Evolutionary conservation across 2,329 filamentous ascomycete species (phyloP).

Genomic region (Fusarium globosum): DNA sequence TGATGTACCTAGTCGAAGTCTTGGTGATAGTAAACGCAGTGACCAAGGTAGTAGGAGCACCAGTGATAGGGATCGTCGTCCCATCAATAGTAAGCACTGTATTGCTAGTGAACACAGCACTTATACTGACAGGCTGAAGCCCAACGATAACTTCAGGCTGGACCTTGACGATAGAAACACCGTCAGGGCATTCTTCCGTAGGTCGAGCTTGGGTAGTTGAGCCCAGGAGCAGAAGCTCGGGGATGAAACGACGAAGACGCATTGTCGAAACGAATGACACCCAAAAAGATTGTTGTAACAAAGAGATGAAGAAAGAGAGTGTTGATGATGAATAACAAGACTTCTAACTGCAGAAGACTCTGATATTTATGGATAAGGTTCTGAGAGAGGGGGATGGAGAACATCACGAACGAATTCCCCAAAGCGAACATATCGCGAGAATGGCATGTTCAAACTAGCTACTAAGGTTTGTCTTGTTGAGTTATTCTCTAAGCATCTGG

Average conservation of each 20-base stretch:
- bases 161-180: neutral
- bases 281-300: neutral
- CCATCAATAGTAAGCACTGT: conserved; percentile 1
- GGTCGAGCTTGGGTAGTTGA: neutral
- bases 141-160: conserved; percentile 4
- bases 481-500: too few species aligned
- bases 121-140: conserved; percentile 1
- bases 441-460: neutral
- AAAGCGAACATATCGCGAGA: neutral
- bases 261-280: neutral
- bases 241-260: neutral
- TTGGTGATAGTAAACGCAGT: neutral
- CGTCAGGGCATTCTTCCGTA: neutral
- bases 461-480: neutral
- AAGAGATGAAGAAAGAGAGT: neutral
- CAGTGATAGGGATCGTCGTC: neutral
- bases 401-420: neutral
- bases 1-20: neutral
- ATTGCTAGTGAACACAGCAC: neutral
- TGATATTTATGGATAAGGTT: conserved; percentile 2
- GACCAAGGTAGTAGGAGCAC: conserved; percentile 6
- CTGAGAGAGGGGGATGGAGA: neutral
- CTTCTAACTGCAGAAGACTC: neutral
- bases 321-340: neutral
- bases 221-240: neutral